Base-by-base conservation (phyloP, 371 early-diverging fungal genomes). In the Mucor velutinosus region DNA sequence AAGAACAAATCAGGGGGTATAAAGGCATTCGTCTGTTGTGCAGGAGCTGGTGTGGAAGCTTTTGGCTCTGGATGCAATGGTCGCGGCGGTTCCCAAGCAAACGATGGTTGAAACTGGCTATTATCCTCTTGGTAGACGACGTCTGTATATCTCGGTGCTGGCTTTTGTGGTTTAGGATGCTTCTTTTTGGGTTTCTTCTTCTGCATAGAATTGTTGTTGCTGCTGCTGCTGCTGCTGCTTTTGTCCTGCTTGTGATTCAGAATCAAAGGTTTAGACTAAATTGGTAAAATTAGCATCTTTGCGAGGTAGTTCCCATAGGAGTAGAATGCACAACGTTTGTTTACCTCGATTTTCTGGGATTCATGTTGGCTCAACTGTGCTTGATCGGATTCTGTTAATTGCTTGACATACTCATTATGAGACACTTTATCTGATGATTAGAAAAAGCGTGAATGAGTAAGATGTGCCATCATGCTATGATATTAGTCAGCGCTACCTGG, bases 1-100 rank as follows among this genome's bases (percentile, higher is more conserved):
- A 77, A 79, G 45, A 64, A 77, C 37, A 79, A 47, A 62, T 79
- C 77, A 23, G 80, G 80, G 15, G 80, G 80, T 45, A 71, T 75
- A 63, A 77, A 79, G 56, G 60, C 64, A 4, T 39, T 53, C 23
- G 15, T 21, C 25, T 4, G 53, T 41, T 4, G 49, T 12, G 14
- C 14, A 51, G n/a, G n/a, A 19, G 12, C 11, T 6, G 45, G 25
- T 30, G 45, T 19, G 56, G 19, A 29, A 30, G 35, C 12, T 8
- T 41, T 21, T 33, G 45, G 27, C 14, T 11, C n/a, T 57, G 33
- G n/a, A 17, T n/a, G 2, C 17, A 33, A 57, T n/a, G 57, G 29
- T n/a, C 14, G n/a, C 3, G 29, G 21, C 33, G 30, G 15, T 32
- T 11, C 17, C 19, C 27, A 32, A n/a, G 57, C 14, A n/a, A 32